phyloP scores from a whole-genome alignment of 441 rosid genomes.

The Populus hybrid region DNA sequence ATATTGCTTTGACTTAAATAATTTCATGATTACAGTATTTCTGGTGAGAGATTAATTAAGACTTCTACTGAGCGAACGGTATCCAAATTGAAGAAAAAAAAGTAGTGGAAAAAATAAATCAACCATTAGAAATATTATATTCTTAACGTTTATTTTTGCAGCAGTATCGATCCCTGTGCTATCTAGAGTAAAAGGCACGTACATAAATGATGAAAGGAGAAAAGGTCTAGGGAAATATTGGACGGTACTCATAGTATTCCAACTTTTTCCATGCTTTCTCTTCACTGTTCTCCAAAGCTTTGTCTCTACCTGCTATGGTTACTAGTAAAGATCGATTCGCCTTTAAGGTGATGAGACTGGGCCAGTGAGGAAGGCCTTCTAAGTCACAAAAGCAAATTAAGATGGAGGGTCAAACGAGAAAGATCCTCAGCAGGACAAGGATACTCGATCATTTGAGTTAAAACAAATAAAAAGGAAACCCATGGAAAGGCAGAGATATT shows the following conservation, averaged over 20 bases:
- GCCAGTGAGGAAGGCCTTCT: conserved; percentile 7
- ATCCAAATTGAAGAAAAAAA: not conserved
- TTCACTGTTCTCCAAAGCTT: conserved; percentile 31
- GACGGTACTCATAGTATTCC: conserved; percentile 20
- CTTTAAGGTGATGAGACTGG: conserved; percentile 19
- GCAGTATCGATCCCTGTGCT: not conserved
- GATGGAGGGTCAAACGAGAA: not conserved
- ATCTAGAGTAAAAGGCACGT: not conserved
- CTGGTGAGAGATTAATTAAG: not conserved
- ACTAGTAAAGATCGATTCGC: conserved; percentile 10
- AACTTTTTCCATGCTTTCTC: conserved; percentile 25
- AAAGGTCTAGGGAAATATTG: conserved; percentile 14
- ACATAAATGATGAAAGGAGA: not conserved
- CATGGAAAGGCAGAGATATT: not conserved
- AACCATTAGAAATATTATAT: not conserved
- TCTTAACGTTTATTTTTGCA: not conserved
- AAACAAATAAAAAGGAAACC: not conserved
- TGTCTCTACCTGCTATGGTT: conserved; percentile 23
- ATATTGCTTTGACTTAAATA: conserved; percentile 40
- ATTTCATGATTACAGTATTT: conserved; percentile 34
- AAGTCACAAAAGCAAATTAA: conserved; percentile 13
- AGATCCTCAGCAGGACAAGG: not conserved
- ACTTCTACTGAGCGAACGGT: too few relatives aligned
- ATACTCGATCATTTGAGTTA: not conserved
- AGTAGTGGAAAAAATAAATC: not conserved